Conservation (phyloP, 805 yeast species). For the Nadsonia fulvescens region DNA sequence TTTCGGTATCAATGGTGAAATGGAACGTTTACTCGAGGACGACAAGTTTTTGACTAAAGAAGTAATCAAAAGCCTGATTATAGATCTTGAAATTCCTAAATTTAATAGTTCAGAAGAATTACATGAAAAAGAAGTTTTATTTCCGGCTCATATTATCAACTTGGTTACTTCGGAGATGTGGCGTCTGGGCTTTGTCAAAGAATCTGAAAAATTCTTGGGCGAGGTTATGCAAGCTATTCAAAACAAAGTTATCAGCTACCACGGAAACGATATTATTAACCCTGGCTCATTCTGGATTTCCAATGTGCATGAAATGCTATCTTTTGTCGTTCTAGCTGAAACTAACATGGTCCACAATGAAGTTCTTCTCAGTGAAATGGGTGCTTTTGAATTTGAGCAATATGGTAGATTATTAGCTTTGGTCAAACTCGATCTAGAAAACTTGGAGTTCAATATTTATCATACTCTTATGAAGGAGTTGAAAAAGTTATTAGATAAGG, state of each 20-base stretch:
- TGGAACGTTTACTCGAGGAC: slow-evolving; percentile 18
- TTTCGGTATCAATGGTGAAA: slow-evolving; percentile 22
- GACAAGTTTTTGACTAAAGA: slow-evolving; percentile 44
- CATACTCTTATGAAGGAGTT: slow-evolving; percentile 94
- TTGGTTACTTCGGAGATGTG: slow-evolving; percentile 92
- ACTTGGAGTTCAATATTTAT: slow-evolving; percentile 80
- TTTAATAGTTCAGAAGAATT: slow-evolving; percentile 71
- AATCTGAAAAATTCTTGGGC: slow-evolving; percentile 79
- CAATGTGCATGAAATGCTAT: slow-evolving; percentile 85
- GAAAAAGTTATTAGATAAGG: slow-evolving; percentile 77
- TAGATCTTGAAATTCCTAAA: slow-evolving; percentile 70
- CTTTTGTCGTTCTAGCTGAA: slow-evolving; percentile 89
- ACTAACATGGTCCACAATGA: slow-evolving; percentile 78
- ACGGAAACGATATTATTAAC: slow-evolving; percentile 72
- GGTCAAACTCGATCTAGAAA: slow-evolving; percentile 85
- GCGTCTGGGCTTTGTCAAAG: slow-evolving; percentile 86
- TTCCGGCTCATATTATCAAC: slow-evolving; percentile 90
- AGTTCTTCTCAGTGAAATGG: slow-evolving; percentile 63
- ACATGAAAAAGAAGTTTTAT: slow-evolving; percentile 76
- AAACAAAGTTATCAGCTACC: slow-evolving; percentile 56
- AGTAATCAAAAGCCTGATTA: slow-evolving; percentile 69
- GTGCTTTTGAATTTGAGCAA: slow-evolving; percentile 76
- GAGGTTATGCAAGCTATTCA: slow-evolving; percentile 79
- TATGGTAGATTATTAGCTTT: slow-evolving; percentile 77
- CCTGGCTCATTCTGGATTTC: slow-evolving; percentile 97